These are phyloP conservation scores for Tuber melanosporum DNA, from an alignment of 495 filamentous ascomycete genomes.

Conservation along the genomic window DNA sequence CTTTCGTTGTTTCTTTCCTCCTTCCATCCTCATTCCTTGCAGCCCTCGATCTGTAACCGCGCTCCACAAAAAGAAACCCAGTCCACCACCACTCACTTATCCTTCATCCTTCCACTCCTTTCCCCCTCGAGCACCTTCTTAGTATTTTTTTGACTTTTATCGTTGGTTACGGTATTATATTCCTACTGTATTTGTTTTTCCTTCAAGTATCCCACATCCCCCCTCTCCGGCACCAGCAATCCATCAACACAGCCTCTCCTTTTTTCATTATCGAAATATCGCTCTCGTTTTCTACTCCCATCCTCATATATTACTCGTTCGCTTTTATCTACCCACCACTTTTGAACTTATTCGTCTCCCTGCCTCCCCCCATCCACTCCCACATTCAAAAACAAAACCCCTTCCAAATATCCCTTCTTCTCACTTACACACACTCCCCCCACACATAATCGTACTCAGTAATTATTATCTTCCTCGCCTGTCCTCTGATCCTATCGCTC, in stretches of 20 bases:
- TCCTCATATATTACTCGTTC: conserved; percentile 20
- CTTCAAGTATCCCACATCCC: conserved; percentile 8
- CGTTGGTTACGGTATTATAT: conserved; percentile 30
- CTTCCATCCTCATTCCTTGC: conserved; percentile 39
- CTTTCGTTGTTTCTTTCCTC: conserved; percentile 36
- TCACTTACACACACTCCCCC: conserved; percentile 3
- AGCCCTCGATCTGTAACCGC: conserved; percentile 37
- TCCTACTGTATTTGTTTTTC: conserved; percentile 16
- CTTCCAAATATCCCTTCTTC: not conserved
- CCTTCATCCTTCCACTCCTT: conserved; percentile 2
- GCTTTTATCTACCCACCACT: conserved; percentile 17
- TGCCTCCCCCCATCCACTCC: conserved; percentile 8
- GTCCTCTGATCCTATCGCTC: conserved; percentile 7
- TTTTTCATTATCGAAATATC: conserved; percentile 1
- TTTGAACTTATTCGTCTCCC: conserved; percentile 13
- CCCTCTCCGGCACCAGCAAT: not conserved
- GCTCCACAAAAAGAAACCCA: conserved; percentile 34
- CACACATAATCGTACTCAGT: conserved; percentile 5
- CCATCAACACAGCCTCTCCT: conserved; percentile 3
- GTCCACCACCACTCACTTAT: conserved; percentile 26
- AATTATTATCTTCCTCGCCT: conserved; percentile 5
- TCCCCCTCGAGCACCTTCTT: conserved; percentile 10
- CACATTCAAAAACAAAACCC: conserved; percentile 2
- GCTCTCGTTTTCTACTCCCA: conserved; percentile 9
- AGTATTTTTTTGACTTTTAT: conserved; percentile 20